Base-by-base conservation (phyloP, 2,329 filamentous ascomycete genomes). In the Trichothecium roseum region DNA sequence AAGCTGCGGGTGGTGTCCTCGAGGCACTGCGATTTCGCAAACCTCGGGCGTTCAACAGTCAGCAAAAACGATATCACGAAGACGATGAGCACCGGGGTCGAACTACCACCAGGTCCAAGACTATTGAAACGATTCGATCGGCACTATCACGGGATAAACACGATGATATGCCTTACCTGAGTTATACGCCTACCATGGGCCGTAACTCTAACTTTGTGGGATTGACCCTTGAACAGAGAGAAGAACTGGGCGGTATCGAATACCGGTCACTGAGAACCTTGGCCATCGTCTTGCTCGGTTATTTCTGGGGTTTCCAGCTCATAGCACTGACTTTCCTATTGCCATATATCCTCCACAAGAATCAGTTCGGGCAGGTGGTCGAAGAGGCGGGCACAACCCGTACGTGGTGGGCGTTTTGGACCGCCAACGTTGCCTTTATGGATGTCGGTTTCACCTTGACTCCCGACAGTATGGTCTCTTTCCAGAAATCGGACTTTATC, bases 181-280 rank as follows among this genome's bases (percentile, higher is more conserved):
- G 86, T 56, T 96, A 86, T 74, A 81, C 88, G 40, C 86, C 91
- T 3, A 98, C 91, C 0, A 74, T 95, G 36, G 89, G 83, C 17
- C 78, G 91, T 42, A 98, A 98, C 55, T 96, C 89, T 9, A 81
- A 84, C 27, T 98, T 96, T 51, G 72, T 91, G 10, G 85, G 88
- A 45, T 59, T 98, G 44, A 84, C 82, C 0, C 82, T 94, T 45
- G 86, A 91, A 43, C 87, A 98, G 58, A 76, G 91, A 45, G 88
- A 98, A 53, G 91, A 98, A 57, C 64, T 98, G 3, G 91, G 91
- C 9, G 91, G 91, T 15, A 94, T 98, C 43, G 91, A 98, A 56
- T 98, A 98, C 52, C 81, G 91, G 5, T 84, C 89, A 0, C 57
- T 98, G 40, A 93, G 94, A 56, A 85, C 86, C 3, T 62, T 98